Percentiles rank a stretch among this genome's conserved stretches.
Conservation (phyloP, 1,139 yeast species). For the Pneumocystis oryctolagi region DNA sequence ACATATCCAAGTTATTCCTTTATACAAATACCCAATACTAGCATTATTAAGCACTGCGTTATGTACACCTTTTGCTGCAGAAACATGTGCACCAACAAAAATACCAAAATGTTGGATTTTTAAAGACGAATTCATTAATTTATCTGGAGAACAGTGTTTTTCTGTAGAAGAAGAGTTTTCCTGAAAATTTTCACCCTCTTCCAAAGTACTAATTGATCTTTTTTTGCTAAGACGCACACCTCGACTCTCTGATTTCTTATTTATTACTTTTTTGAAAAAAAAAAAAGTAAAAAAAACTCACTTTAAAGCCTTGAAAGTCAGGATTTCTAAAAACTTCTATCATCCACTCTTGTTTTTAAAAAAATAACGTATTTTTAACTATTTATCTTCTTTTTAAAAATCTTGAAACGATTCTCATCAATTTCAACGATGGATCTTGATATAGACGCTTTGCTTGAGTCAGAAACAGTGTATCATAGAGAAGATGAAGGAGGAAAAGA, state of each 20-base stretch:
- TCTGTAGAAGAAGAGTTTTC: neutral
- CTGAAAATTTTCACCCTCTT: neutral
- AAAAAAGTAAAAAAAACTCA: neutral
- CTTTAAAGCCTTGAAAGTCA: neutral
- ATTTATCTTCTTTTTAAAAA: no score
- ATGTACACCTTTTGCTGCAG: slow-evolving; percentile 33
- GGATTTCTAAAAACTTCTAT: neutral
- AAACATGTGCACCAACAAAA: slow-evolving; percentile 60
- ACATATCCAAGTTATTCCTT: slow-evolving; percentile 8
- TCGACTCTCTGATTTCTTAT: neutral
- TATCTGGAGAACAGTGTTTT: neutral
- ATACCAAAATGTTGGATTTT: slow-evolving; percentile 7
- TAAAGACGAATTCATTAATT: neutral
- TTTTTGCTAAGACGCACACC: neutral
- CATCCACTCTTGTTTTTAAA: neutral
- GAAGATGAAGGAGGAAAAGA: slow-evolving; percentile 3
- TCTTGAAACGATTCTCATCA: neutral
- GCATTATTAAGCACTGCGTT: slow-evolving; percentile 63
- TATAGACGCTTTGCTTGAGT: neutral
- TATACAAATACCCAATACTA: slow-evolving; percentile 45
- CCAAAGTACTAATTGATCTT: neutral
- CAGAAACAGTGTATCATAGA: neutral
- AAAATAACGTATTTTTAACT: no score
- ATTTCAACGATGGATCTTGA: neutral
- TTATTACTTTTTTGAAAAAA: no score